Evolutionary conservation across 2,329 filamentous ascomycete species (phyloP).

Genomic region (Epichloe aotearoae): DNA sequence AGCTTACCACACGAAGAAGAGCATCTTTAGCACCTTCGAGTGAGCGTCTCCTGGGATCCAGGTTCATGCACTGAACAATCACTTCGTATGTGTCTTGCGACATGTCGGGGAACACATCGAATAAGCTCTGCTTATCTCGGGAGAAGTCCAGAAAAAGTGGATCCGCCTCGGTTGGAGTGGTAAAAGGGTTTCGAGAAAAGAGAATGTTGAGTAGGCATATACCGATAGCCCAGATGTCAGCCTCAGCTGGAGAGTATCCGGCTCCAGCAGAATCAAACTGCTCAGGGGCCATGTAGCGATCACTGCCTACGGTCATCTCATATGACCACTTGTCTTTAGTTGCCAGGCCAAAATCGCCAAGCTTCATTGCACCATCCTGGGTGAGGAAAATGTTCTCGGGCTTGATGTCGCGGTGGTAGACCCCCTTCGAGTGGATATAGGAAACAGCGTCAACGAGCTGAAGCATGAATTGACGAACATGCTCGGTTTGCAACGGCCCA

Average conservation of each 20-base stretch:
- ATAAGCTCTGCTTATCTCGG: slow-evolving; percentile 85
- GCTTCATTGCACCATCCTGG: slow-evolving; percentile 78
- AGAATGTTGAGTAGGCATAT: slow-evolving; percentile 94
- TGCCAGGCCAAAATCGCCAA: slow-evolving; percentile 90
- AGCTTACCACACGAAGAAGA: slow-evolving; percentile 68
- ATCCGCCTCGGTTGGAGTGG: slow-evolving; percentile 78
- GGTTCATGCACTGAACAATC: slow-evolving; percentile 74
- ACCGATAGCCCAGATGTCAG: slow-evolving; percentile 94
- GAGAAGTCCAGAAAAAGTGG: slow-evolving; percentile 88
- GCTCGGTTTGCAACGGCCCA: slow-evolving; percentile 85
- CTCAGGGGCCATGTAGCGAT: slow-evolving; percentile 98
- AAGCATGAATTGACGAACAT: slow-evolving; percentile 95
- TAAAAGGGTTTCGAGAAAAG: slow-evolving; percentile 94
- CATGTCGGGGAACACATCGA: slow-evolving; percentile 97
- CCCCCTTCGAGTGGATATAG: slow-evolving; percentile 78
- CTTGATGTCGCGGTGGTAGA: slow-evolving; percentile 98
- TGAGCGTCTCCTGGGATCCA: slow-evolving; percentile 83
- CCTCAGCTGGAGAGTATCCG: slow-evolving; percentile 85
- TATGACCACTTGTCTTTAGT: slow-evolving; percentile 83
- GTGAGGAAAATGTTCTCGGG: slow-evolving; percentile 97
- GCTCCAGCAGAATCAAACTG: slow-evolving; percentile 81
- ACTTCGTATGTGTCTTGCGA: slow-evolving; percentile 96
- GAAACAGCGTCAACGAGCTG: slow-evolving; percentile 81
- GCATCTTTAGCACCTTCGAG: slow-evolving; percentile 65
- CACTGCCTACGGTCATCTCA: slow-evolving; percentile 88